These are phyloP conservation scores for Bruguiera gymnorhiza DNA, from an alignment of 345 rosid genomes.

Conservation along the genomic window DNA sequence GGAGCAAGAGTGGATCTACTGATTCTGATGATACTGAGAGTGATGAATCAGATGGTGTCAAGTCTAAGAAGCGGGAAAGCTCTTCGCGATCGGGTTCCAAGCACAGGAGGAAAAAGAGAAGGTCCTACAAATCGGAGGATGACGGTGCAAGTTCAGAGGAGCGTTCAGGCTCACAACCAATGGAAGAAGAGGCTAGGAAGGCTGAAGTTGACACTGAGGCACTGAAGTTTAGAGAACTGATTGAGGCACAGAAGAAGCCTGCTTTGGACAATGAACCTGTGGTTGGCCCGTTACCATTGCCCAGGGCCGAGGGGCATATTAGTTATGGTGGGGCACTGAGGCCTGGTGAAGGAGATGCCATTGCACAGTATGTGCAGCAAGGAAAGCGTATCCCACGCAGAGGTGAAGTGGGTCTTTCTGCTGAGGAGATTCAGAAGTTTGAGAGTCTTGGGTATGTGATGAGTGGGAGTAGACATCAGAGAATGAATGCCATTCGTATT, in stretches of 20 bases:
- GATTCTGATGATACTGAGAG: conserved; percentile 23
- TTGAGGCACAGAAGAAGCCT: conserved; percentile 77
- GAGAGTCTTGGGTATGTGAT: conserved; percentile 94
- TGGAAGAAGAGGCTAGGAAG: conserved; percentile 40
- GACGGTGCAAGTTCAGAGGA: conserved; percentile 22
- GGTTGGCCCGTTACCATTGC: conserved; percentile 92
- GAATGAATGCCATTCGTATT: conserved; percentile 99
- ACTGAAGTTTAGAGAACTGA: conserved; percentile 62
- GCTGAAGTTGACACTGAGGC: conserved; percentile 67
- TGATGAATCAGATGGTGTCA: conserved; percentile 27
- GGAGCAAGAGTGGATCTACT: conserved; percentile 17
- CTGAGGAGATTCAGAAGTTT: conserved; percentile 90
- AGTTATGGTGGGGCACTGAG: conserved; percentile 97
- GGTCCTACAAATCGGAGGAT: conserved; percentile 35
- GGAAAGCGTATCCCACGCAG: conserved; percentile 98
- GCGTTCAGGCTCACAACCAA: conserved; percentile 32
- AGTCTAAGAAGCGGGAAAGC: conserved; percentile 42
- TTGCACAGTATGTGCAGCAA: conserved; percentile 98
- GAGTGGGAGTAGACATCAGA: conserved; percentile 98
- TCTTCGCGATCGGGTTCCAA: conserved; percentile 27
- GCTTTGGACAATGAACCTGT: conserved; percentile 56
- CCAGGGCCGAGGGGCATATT: conserved; percentile 91
- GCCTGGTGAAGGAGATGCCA: conserved; percentile 99
- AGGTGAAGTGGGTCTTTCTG: conserved; percentile 99
- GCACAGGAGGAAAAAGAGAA: conserved; percentile 39